Base-by-base conservation (phyloP, 148 eudicot genomes). In the Pharnaceum exiguum region DNA sequence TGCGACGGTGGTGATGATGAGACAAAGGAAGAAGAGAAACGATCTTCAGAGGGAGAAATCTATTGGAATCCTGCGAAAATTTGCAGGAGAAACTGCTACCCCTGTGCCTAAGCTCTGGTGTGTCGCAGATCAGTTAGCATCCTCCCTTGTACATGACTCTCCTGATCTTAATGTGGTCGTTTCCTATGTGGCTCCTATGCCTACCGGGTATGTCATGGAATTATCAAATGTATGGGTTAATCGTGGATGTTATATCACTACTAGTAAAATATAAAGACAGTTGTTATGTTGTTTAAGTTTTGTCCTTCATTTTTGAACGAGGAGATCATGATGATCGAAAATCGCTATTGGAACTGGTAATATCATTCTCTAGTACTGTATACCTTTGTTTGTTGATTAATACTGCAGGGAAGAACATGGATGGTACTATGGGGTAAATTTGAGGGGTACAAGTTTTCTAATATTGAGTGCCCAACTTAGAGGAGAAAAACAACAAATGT, bases 81-180 rank as follows among this genome's bases (percentile, higher is more conserved):
- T 81, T 47, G 86, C 86, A 1, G 62, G 77, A 9, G 82, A 71
- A 7, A 57, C 80, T 8, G 80, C 80, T 5, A 81, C 86, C 6
- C 82, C 86, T 0, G 80, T 73, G 3, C 59, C 73, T 1, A 72
- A 66, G 52, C 78, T 81, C 0, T 77, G 80, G 78, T 56, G 63
- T 17, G 49, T 81, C 36, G 75, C 80, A 1, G 39, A 58, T 59
- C 75, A 81, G 33, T 62, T 81, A 73, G 77, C 60, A 0, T 31
- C 67, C 6, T 32, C 52, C 2, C 49, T 50, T 22, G 39, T 49
- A 17, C 57, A 47, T 2, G 57, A 42, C 19, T 1, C 4, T 16
- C 31, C 63, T 32, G 24, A 33, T 29, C 67, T 69, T 45, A 12
- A n/a, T 9, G 66, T 72, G 75, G 56, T 68, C 22, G 73, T 71